Base-by-base conservation (phyloP, 2,329 filamentous ascomycete genomes). In the Claviceps africana region DNA sequence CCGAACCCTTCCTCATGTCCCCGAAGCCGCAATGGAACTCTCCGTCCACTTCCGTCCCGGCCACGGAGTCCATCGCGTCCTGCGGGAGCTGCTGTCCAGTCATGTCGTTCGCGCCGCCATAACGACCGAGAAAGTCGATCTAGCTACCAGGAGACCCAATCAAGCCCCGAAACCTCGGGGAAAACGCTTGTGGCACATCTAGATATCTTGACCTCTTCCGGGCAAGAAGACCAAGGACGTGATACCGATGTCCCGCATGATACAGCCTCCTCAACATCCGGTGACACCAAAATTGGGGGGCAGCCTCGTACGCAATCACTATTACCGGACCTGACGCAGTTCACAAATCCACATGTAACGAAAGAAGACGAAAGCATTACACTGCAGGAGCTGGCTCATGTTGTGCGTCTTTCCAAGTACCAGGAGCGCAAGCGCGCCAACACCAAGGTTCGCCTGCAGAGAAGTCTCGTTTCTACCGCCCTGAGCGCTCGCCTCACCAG, bases 391-490 rank as follows among this genome's bases (percentile, higher is more conserved):
- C 78, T 91, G 58, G 85, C 85, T 50, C 85, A 89, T 65, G 69
- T 90, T 60, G 84, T 88, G 57, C 81, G 85, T 55, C 72, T 89
- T 56, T 85, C 85, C 64, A 85, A 83, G 61, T 88, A 89, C 65
- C 86, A 91, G 68, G 83, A 88, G 73, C 84, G 85, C 73, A 86
- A 87, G 73, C 81, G 85, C 69, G 75, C 78, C 57, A 83, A 84
- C 63, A 85, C 83, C 46, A 78, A 86, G 58, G 74, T 85, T 57
- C 82, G 85, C 53, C 75, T 93, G 51, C 85, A 89, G 65, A 77
- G 83, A 62, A 86, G 79, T 62, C 72, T 90, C 55, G 79, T 90
- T 51, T 86, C 84, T 21, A 86, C 83, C 44, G 85, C 85, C 40
- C 72, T 89, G 54, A 87, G 83, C 57, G 81, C 84, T 55, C 83